Conservation (phyloP, 306 rosid genomes). For the Vachellia collinsii region DNA sequence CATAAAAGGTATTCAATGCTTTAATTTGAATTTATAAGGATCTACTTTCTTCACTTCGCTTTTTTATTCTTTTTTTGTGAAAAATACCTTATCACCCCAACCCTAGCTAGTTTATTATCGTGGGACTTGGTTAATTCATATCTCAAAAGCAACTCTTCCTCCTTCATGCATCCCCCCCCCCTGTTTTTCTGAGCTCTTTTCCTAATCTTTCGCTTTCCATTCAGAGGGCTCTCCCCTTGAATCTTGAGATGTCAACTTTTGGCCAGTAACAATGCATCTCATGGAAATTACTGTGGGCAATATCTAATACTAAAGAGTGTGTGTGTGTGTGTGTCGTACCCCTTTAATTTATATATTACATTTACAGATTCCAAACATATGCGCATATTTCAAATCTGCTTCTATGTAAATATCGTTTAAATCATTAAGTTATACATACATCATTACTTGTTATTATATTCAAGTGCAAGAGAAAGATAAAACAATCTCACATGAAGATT, state of each 20-base stretch:
- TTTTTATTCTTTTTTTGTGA: background rate
- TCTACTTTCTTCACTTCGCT: background rate
- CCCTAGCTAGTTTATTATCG: background rate
- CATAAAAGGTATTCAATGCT: background rate
- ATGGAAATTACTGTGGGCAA: background rate
- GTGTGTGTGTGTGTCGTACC: no score
- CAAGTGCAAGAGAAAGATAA: background rate
- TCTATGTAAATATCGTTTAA: no score
- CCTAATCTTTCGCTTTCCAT: background rate
- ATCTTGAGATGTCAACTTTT: background rate
- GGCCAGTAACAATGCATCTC: background rate
- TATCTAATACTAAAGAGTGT: background rate
- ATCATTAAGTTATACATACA: background rate
- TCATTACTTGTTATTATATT: background rate
- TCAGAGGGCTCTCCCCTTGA: background rate
- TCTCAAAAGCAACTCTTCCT: background rate
- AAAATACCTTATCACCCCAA: background rate
- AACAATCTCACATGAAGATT: background rate
- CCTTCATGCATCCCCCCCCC: no score
- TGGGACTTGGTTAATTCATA: no score
- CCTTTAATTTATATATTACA: no score
- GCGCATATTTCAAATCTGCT: background rate
- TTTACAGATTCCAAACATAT: no score
- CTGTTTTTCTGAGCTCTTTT: background rate
- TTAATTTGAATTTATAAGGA: background rate